A percentile compares a stretch with the other conserved stretches of the same genome.
Evolutionary conservation across 805 yeast genomes (phyloP).

Genomic region (Starmerella lactis-condensi): DNA sequence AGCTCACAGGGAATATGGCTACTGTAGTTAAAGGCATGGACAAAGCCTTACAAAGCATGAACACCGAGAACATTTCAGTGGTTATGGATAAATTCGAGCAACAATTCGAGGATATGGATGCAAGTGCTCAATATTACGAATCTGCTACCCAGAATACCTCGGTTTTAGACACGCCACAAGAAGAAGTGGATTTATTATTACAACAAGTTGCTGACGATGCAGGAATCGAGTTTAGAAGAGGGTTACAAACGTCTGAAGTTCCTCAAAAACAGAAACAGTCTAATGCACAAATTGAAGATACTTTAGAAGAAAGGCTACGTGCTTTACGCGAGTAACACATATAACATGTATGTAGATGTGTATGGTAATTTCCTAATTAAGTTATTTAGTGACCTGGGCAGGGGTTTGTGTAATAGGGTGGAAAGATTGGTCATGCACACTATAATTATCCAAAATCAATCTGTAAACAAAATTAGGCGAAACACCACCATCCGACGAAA

Average conservation of each 20-base stretch:
- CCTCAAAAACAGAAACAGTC: conserved; percentile 29
- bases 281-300: conserved; percentile 72
- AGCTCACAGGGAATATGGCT: conserved; percentile 86
- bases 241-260: conserved; percentile 40
- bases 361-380: too few species aligned
- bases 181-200: conserved; percentile 79
- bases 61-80: conserved; percentile 73
- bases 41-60: conserved; percentile 87
- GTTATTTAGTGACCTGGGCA: too few species aligned
- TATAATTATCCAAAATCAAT: conserved; percentile 84
- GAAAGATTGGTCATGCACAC: conserved; percentile 43
- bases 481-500: conserved; percentile 90
- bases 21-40: conserved; percentile 92
- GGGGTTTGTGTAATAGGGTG: neutral
- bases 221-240: conserved; percentile 79
- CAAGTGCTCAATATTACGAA: conserved; percentile 83
- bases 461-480: conserved; percentile 93
- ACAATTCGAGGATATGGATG: conserved; percentile 91
- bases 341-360: neutral
- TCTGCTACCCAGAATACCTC: conserved; percentile 73
- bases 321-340: conserved; percentile 43
- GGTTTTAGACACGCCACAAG: conserved; percentile 83
- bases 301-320: conserved; percentile 67
- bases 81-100: conserved; percentile 95
- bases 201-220: conserved; percentile 93